Evolutionary conservation across 768 basidiomycete genomes (phyloP).

Genomic region (Lentinula sp.): DNA sequence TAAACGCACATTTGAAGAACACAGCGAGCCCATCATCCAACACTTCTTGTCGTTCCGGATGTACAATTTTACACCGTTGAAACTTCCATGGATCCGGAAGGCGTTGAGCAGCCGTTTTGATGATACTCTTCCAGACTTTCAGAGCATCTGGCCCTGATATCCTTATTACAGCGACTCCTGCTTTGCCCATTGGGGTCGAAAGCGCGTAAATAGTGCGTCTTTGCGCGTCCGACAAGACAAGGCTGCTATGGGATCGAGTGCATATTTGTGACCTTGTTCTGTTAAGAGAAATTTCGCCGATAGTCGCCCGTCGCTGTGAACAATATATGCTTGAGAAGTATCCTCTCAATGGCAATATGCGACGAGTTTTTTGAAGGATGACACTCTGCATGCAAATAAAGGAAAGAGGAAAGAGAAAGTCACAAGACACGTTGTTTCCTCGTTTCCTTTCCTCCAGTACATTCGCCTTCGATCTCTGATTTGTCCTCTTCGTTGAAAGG

Average conservation of each 20-base stretch:
- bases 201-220: slow-evolving; percentile 80
- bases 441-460: too few relatives aligned
- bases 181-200: slow-evolving; percentile 83
- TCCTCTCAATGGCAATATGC: neutral
- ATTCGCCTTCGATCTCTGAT: neutral
- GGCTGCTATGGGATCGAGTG: neutral
- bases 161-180: slow-evolving; percentile 76
- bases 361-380: neutral
- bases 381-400: neutral
- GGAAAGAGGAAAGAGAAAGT: neutral
- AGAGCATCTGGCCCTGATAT: slow-evolving; percentile 74
- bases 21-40: slow-evolving; percentile 81
- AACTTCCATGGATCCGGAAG: slow-evolving; percentile 60
- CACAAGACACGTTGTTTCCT: neutral
- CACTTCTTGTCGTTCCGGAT: slow-evolving; percentile 52
- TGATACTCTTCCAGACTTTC: slow-evolving; percentile 56
- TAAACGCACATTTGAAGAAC: slow-evolving; percentile 62
- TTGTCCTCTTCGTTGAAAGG: neutral
- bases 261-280: neutral
- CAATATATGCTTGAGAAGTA: neutral
- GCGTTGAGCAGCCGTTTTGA: slow-evolving; percentile 25
- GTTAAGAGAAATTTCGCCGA: neutral
- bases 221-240: slow-evolving; percentile 43
- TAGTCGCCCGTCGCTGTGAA: neutral
- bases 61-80: slow-evolving; percentile 61